Conservation (phyloP, 352 stramenopile genomes). For the Pythium pyrilobum region DNA sequence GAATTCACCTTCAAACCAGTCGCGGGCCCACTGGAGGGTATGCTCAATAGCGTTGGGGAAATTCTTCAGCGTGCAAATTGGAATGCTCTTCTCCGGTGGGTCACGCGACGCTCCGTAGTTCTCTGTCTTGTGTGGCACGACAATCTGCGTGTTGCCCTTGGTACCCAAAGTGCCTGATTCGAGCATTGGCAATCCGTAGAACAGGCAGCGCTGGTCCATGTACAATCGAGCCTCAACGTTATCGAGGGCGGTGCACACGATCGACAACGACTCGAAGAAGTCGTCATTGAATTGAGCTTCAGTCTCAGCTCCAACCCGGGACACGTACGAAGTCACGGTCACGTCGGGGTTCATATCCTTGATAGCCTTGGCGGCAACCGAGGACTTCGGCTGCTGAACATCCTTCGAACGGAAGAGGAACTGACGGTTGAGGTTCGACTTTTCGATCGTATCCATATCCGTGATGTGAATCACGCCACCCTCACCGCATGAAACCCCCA, state of each 20-base stretch:
- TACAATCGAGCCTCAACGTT: slow-evolving; percentile 98
- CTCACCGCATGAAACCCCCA: slow-evolving; percentile 92
- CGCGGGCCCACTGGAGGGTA: slow-evolving; percentile 97
- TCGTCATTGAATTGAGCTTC: slow-evolving; percentile 98
- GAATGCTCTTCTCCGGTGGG: slow-evolving; percentile 98
- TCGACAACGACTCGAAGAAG: slow-evolving; percentile 94
- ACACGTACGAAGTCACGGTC: slow-evolving; percentile 86
- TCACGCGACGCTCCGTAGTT: slow-evolving; percentile 98
- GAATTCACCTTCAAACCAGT: slow-evolving; percentile 99
- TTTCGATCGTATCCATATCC: slow-evolving; percentile 99
- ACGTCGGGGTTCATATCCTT: slow-evolving; percentile 95
- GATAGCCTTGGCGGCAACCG: slow-evolving; percentile 89
- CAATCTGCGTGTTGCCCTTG: slow-evolving; percentile 96
- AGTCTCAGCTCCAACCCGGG: slow-evolving; percentile 90
- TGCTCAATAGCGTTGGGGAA: slow-evolving; percentile 99
- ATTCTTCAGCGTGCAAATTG: slow-evolving; percentile 99
- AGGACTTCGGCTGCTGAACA: slow-evolving; percentile 96
- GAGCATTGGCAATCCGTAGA: slow-evolving; percentile 97
- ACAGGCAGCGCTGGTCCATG: slow-evolving; percentile 96
- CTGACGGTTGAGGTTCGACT: slow-evolving; percentile 98
- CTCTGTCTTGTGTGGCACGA: slow-evolving; percentile 88
- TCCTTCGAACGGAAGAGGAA: slow-evolving; percentile 98
- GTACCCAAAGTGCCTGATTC: slow-evolving; percentile 99
- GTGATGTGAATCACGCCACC: slow-evolving; percentile 93
- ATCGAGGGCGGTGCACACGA: slow-evolving; percentile 97